These are phyloP conservation scores for Yamadazyma epiphylla DNA, from an alignment of 1,139 yeast species.

Conservation along the genomic window DNA sequence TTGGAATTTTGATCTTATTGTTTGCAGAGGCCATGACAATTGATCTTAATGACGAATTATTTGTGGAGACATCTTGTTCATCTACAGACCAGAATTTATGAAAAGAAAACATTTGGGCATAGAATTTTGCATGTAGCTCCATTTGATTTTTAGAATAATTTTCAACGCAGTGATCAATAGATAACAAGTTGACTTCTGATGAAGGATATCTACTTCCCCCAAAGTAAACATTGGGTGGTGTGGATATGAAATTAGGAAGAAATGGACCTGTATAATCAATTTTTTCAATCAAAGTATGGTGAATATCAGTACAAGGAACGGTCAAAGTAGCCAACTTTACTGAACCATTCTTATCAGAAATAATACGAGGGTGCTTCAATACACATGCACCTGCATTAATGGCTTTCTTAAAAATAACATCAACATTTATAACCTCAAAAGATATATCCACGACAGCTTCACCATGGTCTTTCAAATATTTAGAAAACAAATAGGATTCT, in stretches of 20 bases:
- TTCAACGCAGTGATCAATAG: slow-evolving; percentile 77
- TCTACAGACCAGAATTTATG: slow-evolving; percentile 84
- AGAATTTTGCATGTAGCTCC: slow-evolving; percentile 54
- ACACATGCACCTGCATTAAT: slow-evolving; percentile 52
- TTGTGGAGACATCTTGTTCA: slow-evolving; percentile 67
- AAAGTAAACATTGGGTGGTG: neutral
- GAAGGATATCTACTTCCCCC: too few relatives aligned
- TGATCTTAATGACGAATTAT: slow-evolving; percentile 64
- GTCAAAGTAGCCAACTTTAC: slow-evolving; percentile 53
- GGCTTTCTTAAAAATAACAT: slow-evolving; percentile 42
- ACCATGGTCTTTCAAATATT: slow-evolving; percentile 59
- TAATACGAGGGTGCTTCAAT: slow-evolving; percentile 36
- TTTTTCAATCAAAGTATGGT: slow-evolving; percentile 63
- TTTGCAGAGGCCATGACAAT: slow-evolving; percentile 72
- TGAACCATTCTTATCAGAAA: slow-evolving; percentile 46
- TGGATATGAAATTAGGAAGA: slow-evolving; percentile 49
- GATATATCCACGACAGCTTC: slow-evolving; percentile 76
- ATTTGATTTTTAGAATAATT: slow-evolving; percentile 71
- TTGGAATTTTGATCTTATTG: slow-evolving; percentile 70
- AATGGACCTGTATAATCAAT: slow-evolving; percentile 45
- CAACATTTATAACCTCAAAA: slow-evolving; percentile 52
- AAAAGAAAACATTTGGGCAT: slow-evolving; percentile 64
- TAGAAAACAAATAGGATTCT: slow-evolving; percentile 25
- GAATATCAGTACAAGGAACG: slow-evolving; percentile 58
- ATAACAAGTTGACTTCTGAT: slow-evolving; percentile 18